phyloP scores from a whole-genome alignment of 2,329 filamentous ascomycete species.

The Ascochyta viciae-villosae region DNA sequence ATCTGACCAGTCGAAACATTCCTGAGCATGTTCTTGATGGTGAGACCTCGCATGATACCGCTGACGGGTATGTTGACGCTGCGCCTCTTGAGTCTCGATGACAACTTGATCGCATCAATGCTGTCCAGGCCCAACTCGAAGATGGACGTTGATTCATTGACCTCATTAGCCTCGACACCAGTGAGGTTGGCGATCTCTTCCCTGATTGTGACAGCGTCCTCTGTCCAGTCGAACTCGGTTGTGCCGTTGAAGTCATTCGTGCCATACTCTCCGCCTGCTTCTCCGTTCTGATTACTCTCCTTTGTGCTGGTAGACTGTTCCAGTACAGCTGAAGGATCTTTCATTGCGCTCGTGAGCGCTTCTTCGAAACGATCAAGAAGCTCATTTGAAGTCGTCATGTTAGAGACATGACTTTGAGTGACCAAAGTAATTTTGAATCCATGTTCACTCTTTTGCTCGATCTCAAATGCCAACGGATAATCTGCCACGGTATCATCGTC shows the following conservation, averaged over 20 bases:
- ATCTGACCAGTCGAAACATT: slow-evolving; percentile 18
- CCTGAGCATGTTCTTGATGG: slow-evolving; percentile 66
- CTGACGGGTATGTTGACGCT: slow-evolving; percentile 72
- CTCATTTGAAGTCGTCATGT: slow-evolving; percentile 41
- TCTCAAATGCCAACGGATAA: slow-evolving; percentile 81
- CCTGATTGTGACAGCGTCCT: slow-evolving; percentile 61
- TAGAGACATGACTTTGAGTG: slow-evolving; percentile 58
- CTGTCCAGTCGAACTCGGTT: slow-evolving; percentile 64
- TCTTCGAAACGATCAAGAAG: slow-evolving; percentile 55
- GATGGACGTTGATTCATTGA: slow-evolving; percentile 69
- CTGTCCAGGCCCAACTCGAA: slow-evolving; percentile 89
- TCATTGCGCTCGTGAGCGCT: slow-evolving; percentile 47
- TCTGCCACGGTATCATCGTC: slow-evolving; percentile 60
- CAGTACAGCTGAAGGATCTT: slow-evolving; percentile 37
- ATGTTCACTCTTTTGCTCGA: slow-evolving; percentile 60
- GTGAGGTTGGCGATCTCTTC: slow-evolving; percentile 70
- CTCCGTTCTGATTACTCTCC: neutral
- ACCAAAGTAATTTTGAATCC: slow-evolving; percentile 66
- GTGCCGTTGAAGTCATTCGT: neutral
- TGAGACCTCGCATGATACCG: slow-evolving; percentile 75
- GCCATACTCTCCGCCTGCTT: neutral
- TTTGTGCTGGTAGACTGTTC: slow-evolving; percentile 21
- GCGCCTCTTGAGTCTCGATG: slow-evolving; percentile 70
- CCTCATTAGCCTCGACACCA: slow-evolving; percentile 56
- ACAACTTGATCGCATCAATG: slow-evolving; percentile 87